Conservation (phyloP, 495 filamentous ascomycete species). For the Penicillium ucsense region DNA sequence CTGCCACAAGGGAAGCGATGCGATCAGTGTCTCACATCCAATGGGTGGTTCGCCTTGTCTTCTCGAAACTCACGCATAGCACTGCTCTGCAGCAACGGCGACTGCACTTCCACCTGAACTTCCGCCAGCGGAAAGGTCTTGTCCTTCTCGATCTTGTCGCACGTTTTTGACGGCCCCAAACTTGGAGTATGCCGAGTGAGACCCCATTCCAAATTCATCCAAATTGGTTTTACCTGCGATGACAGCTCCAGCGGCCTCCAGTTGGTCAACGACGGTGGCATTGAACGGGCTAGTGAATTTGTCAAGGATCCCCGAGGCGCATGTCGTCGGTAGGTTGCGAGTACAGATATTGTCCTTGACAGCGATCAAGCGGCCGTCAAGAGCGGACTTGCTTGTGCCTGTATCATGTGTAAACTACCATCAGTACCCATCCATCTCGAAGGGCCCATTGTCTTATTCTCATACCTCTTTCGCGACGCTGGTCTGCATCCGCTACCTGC, state of each 20-base stretch:
- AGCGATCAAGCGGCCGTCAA: slow-evolving; percentile 53
- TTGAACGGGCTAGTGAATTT: slow-evolving; percentile 66
- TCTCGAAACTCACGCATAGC: slow-evolving; percentile 43
- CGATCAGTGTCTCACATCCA: neutral
- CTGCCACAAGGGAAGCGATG: slow-evolving; percentile 17
- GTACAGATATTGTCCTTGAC: slow-evolving; percentile 92
- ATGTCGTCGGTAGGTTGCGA: slow-evolving; percentile 60
- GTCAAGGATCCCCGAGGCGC: slow-evolving; percentile 68
- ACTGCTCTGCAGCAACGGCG: slow-evolving; percentile 63
- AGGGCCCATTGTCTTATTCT: neutral
- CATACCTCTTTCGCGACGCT: slow-evolving; percentile 28
- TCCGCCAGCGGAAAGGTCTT: slow-evolving; percentile 63
- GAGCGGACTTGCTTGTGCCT: slow-evolving; percentile 25
- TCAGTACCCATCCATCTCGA: neutral
- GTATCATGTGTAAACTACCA: neutral
- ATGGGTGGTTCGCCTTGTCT: neutral
- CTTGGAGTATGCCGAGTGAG: slow-evolving; percentile 66
- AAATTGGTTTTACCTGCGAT: slow-evolving; percentile 80
- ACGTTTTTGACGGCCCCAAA: slow-evolving; percentile 56
- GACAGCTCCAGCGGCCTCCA: slow-evolving; percentile 54
- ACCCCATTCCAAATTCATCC: slow-evolving; percentile 98
- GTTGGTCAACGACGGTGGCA: slow-evolving; percentile 66
- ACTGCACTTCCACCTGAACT: slow-evolving; percentile 93
- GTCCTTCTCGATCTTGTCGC: slow-evolving; percentile 13
- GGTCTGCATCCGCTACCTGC: slow-evolving; percentile 30